phyloP scores from a whole-genome alignment of 768 basidiomycete genomes.

The Calocera cornea region DNA sequence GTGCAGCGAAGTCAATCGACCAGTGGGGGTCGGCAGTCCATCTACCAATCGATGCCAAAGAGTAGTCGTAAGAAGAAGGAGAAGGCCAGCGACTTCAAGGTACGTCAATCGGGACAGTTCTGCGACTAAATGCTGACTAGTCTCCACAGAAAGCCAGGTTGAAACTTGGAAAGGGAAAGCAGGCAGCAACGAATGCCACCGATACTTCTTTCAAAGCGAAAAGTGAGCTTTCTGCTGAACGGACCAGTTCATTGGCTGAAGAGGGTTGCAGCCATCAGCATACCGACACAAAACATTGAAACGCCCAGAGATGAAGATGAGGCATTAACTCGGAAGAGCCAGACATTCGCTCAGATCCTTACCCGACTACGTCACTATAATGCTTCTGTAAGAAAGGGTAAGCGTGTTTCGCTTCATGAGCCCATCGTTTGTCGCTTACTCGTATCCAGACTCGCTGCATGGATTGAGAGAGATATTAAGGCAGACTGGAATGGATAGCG shows the following conservation, averaged over 20 bases:
- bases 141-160: slow-evolving; percentile 73
- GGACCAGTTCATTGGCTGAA: background rate
- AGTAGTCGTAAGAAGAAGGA: slow-evolving; percentile 75
- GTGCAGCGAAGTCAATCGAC: too few species aligned
- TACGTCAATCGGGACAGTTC: slow-evolving; percentile 22
- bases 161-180: slow-evolving; percentile 92
- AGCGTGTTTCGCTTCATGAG: slow-evolving; percentile 21
- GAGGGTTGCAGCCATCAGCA: slow-evolving; percentile 57
- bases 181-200: slow-evolving; percentile 64
- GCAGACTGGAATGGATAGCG: background rate
- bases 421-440: slow-evolving; percentile 8
- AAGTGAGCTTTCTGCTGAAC: slow-evolving; percentile 40
- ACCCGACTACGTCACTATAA: slow-evolving; percentile 75
- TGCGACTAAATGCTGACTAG: background rate
- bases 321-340: slow-evolving; percentile 64
- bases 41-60: slow-evolving; percentile 84
- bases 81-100: slow-evolving; percentile 77
- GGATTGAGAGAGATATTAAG: background rate
- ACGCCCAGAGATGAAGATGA: slow-evolving; percentile 38
- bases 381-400: slow-evolving; percentile 59
- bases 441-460: background rate
- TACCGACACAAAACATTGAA: slow-evolving; percentile 72
- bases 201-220: slow-evolving; percentile 94
- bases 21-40: too few species aligned
- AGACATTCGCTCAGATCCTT: slow-evolving; percentile 64